These are phyloP conservation scores for Boletus patriciae DNA, from an alignment of 768 basidiomycete genomes.

Conservation along the genomic window DNA sequence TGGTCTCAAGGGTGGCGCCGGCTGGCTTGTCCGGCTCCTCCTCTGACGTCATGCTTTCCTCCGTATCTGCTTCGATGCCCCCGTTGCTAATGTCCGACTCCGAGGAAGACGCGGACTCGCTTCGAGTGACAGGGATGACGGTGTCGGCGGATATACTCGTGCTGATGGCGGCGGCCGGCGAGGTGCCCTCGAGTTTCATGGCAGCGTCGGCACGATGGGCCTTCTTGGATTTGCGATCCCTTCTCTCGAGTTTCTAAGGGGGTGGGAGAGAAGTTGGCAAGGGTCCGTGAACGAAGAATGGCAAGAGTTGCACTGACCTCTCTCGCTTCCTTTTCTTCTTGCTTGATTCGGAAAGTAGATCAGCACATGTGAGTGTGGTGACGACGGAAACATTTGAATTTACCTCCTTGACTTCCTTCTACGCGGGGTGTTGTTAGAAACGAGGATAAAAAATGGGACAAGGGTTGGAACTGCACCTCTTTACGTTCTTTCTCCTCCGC, in stretches of 20 bases:
- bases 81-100: conserved; percentile 61
- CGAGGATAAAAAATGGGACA: neutral
- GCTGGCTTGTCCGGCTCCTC: conserved; percentile 53
- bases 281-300: neutral
- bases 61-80: conserved; percentile 68
- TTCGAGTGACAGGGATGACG: conserved; percentile 21
- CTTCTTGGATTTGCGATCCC: conserved; percentile 60
- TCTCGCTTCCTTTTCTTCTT: conserved; percentile 46
- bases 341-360: conserved; percentile 30
- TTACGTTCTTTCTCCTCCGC: conserved; percentile 65
- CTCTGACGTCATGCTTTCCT: conserved; percentile 75
- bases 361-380: conserved; percentile 15
- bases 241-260: conserved; percentile 52
- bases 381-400: conserved; percentile 13
- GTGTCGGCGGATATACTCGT: conserved; percentile 13
- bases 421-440: conserved; percentile 9
- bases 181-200: conserved; percentile 25
- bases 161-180: conserved; percentile 7
- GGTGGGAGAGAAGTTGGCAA: neutral
- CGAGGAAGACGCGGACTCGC: conserved; percentile 48
- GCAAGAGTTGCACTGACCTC: conserved; percentile 36
- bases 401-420: conserved; percentile 60
- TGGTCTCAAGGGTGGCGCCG: conserved; percentile 12
- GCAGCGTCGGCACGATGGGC: conserved; percentile 36
- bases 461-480: conserved; percentile 43